phyloP scores from a whole-genome alignment of 1,284 basidiomycete species.

The Polyporus tsugae region DNA sequence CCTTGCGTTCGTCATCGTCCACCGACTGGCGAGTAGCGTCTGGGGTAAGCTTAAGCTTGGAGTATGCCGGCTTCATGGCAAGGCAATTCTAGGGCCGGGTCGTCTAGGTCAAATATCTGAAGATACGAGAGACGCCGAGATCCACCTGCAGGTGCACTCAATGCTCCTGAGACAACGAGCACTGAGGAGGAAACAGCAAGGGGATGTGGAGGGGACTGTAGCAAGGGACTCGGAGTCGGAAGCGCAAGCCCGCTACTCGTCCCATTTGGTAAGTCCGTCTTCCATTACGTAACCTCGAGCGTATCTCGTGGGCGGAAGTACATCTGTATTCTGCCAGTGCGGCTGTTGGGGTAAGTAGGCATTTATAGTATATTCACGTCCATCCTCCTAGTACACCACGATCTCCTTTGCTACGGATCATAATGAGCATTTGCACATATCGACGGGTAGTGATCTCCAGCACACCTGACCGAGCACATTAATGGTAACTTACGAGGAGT shows the following conservation, averaged over 20 bases:
- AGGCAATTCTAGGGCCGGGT: neutral
- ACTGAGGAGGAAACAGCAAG: neutral
- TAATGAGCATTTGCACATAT: too few species aligned
- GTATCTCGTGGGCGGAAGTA: too few species aligned
- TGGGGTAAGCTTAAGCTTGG: constrained; percentile 10
- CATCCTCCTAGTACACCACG: too few species aligned
- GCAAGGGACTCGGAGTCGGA: neutral
- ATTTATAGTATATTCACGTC: too few species aligned
- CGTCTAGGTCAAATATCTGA: neutral
- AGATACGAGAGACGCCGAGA: neutral
- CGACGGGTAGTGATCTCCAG: too few species aligned
- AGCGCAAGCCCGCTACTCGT: too few species aligned
- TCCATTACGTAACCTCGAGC: too few species aligned
- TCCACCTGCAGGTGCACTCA: constrained; percentile 5
- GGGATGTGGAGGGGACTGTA: neutral
- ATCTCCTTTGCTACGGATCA: too few species aligned
- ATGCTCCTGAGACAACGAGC: neutral
- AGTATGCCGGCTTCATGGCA: constrained; percentile 24
- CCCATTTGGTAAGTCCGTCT: too few species aligned
- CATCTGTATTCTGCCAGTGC: too few species aligned
- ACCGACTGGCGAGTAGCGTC: constrained; percentile 18
- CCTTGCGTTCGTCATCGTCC: constrained; percentile 50
- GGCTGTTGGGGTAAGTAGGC: too few species aligned
- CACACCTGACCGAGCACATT: neutral
- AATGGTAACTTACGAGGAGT: neutral